Base-by-base conservation (phyloP, 1,284 basidiomycete species). In the Fomes fomentarius region DNA sequence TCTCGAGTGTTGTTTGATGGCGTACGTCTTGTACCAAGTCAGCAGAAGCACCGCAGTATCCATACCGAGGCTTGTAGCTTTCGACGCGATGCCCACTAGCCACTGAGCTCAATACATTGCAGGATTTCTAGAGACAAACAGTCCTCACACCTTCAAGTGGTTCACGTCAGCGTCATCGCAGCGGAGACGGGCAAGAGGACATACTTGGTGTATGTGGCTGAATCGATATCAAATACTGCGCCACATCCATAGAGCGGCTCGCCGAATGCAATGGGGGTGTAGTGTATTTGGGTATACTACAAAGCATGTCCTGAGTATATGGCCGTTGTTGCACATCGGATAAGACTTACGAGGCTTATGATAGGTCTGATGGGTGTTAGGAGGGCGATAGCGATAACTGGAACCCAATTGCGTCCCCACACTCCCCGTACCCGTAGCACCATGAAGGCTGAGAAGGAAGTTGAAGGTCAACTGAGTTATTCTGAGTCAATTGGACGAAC, bases 1-100 rank as follows among this genome's bases (percentile, higher is more conserved):
- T 11, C 17, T 33, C 19, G 62, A 63, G 14, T 61, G 53, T 11
- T 58, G 38, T 15, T 56, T 57, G 39, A 65, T 59, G 1, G 40
- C 34, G 21, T 45, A 54, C 2, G 65, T 67, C 21, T 63, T 63
- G 19, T 50, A 49, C 65, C 65, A 67, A 9, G 65, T 67, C 3
- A 67, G 28, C 1, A 58, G 7, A 3, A 67, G 39, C 11, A 64
- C 54, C 1, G 61, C 38, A 15, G 39, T 33, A 37, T 65, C 63
- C 3, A 60, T 40, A 3, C 50, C 42, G 14, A 57, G 41, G 6
- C 46, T 40, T 1, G 47, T 35, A 2, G 35, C 30, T 15, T 42
- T 47, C 15, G 59, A 52, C 4, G 39, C 35, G 26, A 52, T 44
- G 2, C 44, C 47, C 41, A 61, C 59, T 57, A 19, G 4, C 4